Percentiles rank a stretch among this genome's conserved stretches.
Evolutionary conservation across 352 stramenopile species (phyloP).

Genomic region (Pythium plurisporium): DNA sequence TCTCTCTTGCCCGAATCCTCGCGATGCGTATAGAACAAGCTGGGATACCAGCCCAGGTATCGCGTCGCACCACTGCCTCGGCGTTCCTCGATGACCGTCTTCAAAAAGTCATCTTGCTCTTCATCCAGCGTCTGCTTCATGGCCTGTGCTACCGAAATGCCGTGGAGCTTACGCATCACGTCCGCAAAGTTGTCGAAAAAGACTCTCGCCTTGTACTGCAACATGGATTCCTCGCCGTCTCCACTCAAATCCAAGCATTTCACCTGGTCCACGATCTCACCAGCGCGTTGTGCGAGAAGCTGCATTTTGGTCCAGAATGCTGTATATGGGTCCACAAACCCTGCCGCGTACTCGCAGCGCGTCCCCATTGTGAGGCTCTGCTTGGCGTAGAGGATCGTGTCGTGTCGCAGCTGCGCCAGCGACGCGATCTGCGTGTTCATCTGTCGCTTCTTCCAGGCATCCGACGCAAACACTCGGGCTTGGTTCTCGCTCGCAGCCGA

Average conservation of each 20-base stretch:
- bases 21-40: constrained; percentile 25
- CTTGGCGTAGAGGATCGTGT: constrained; percentile 30
- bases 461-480: constrained; percentile 16
- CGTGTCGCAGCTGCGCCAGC: constrained; percentile 21
- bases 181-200: constrained; percentile 21
- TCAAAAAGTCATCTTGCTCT: constrained; percentile 21
- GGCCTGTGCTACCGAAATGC: constrained; percentile 11
- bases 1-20: constrained; percentile 31
- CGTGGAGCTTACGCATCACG: constrained; percentile 10
- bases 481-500: constrained; percentile 6
- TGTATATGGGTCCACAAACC: constrained; percentile 25
- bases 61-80: constrained; percentile 15
- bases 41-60: constrained; percentile 32
- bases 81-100: constrained; percentile 24
- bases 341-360: constrained; percentile 21
- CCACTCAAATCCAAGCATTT: too few relatives aligned
- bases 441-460: constrained; percentile 16
- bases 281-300: constrained; percentile 10
- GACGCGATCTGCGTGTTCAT: constrained; percentile 29
- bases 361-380: constrained; percentile 18
- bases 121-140: constrained; percentile 5
- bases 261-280: not conserved
- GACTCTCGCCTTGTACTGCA: constrained; percentile 2
- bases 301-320: constrained; percentile 22
- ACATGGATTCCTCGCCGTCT: not conserved